Percentiles rank a stretch among this genome's conserved stretches.
Evolutionary conservation across 345 rosid genomes (phyloP).

Genomic region (Heritiera fomes): DNA sequence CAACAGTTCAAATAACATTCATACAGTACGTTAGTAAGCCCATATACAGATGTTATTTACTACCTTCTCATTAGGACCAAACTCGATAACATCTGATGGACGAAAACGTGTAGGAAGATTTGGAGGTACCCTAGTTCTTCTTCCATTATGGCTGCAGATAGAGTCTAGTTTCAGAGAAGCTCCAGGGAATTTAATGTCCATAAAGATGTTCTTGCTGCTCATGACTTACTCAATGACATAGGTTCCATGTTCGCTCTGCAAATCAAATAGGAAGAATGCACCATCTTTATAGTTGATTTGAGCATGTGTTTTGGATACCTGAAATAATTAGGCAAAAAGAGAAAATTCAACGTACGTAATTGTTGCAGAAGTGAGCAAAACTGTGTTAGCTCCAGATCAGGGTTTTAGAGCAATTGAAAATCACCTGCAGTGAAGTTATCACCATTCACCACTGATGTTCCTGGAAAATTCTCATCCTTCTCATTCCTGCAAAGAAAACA

Average conservation of each 20-base stretch:
- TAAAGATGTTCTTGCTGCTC: not conserved
- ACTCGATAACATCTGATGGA: constrained; percentile 58
- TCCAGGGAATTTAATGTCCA: not conserved
- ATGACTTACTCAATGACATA: constrained; percentile 68
- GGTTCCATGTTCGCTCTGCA: constrained; percentile 73
- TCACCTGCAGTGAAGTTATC: constrained; percentile 62
- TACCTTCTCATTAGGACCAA: constrained; percentile 74
- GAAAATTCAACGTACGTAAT: not conserved
- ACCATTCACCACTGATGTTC: constrained; percentile 52
- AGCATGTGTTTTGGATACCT: constrained; percentile 83
- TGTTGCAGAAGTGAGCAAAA: not conserved
- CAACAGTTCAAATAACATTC: not conserved
- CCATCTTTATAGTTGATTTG: constrained; percentile 72
- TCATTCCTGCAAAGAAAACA: constrained; percentile 50
- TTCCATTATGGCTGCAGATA: constrained; percentile 63
- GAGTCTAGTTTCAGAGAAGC: constrained; percentile 2
- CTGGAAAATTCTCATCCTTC: constrained; percentile 48
- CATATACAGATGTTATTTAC: not conserved
- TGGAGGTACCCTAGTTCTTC: constrained; percentile 49
- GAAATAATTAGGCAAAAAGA: constrained; percentile 3
- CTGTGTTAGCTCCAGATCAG: not conserved
- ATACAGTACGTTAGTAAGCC: not conserved
- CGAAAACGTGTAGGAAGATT: constrained; percentile 56
- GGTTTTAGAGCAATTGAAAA: not conserved
- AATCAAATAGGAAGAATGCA: constrained; percentile 67